Conservation (phyloP, 2,329 filamentous ascomycete genomes). For the Chalara sp. region DNA sequence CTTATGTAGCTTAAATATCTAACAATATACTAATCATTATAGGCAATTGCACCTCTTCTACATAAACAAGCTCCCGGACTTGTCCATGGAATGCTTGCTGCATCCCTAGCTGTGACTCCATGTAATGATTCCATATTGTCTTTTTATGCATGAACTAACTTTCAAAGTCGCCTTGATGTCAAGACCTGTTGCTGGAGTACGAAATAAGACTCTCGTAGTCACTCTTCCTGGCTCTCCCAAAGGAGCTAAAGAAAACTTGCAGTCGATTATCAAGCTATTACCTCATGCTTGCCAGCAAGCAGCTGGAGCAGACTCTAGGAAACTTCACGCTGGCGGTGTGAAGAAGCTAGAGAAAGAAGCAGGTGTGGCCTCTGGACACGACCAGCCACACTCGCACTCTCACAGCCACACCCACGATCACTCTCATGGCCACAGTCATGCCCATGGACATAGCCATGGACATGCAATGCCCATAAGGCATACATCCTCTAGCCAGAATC, state of each 20-base stretch:
- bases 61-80: slow-evolving; percentile 83
- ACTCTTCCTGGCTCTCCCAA: slow-evolving; percentile 94
- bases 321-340: slow-evolving; percentile 72
- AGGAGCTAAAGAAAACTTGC: slow-evolving; percentile 87
- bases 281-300: slow-evolving; percentile 93
- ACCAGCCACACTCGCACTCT: slow-evolving; percentile 40
- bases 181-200: slow-evolving; percentile 80
- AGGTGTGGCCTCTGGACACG: slow-evolving; percentile 40
- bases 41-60: slow-evolving; percentile 74
- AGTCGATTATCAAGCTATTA: slow-evolving; percentile 80
- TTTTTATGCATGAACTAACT: slow-evolving; percentile 15
- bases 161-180: slow-evolving; percentile 88
- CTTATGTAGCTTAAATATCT: background rate
- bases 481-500: slow-evolving; percentile 54
- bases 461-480: slow-evolving; percentile 63
- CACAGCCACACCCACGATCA: slow-evolving; percentile 40
- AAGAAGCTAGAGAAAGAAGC: slow-evolving; percentile 81
- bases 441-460: slow-evolving; percentile 51
- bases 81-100: slow-evolving; percentile 89
- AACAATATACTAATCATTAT: slow-evolving; percentile 8
- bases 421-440: slow-evolving; percentile 38
- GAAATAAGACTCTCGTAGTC: slow-evolving; percentile 74
- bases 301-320: slow-evolving; percentile 73
- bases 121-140: slow-evolving; percentile 49
- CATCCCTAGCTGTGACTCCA: slow-evolving; percentile 79